Evolutionary conservation across 1,284 basidiomycete species (phyloP).

Genomic region (Chiua sp.): DNA sequence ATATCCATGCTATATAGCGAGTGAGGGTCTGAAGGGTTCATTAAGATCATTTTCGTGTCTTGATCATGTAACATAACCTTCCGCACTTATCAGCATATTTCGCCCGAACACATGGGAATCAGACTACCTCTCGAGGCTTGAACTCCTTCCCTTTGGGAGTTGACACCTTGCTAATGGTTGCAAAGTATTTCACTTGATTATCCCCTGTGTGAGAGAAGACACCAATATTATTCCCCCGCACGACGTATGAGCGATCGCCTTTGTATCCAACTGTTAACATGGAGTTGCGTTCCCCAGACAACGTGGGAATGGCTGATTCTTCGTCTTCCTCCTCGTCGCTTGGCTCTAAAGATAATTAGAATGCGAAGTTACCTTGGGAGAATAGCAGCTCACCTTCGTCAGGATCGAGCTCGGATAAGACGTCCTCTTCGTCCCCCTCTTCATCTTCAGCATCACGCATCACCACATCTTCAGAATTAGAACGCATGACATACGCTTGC

Average conservation of each 20-base stretch:
- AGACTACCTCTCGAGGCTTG: conserved; percentile 81
- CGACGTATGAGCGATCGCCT: conserved; percentile 95
- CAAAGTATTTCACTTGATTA: conserved; percentile 85
- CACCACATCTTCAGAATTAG: conserved; percentile 81
- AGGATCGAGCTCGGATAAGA: conserved; percentile 65
- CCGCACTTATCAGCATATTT: conserved; percentile 16
- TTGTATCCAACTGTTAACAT: conserved; percentile 96
- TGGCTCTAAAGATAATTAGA: conserved; percentile 40
- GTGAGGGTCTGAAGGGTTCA: conserved; percentile 86
- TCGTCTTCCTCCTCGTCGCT: conserved; percentile 66
- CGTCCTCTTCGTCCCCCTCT: conserved; percentile 77
- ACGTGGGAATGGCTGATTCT: conserved; percentile 43
- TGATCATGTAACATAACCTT: conserved; percentile 98
- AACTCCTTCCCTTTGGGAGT: conserved; percentile 87
- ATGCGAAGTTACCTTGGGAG: conserved; percentile 3
- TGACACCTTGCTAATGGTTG: conserved; percentile 86
- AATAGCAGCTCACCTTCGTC: conserved; percentile 51
- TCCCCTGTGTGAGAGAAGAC: conserved; percentile 91
- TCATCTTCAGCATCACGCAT: conserved; percentile 82
- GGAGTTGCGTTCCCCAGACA: conserved; percentile 77
- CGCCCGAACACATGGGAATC: not conserved
- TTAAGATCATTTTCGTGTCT: conserved; percentile 95
- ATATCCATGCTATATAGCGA: conserved; percentile 94
- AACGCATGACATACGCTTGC: conserved; percentile 73
- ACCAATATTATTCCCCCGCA: conserved; percentile 95